phyloP scores from a whole-genome alignment of 306 rosid genomes.

The Rosa lucieae region DNA sequence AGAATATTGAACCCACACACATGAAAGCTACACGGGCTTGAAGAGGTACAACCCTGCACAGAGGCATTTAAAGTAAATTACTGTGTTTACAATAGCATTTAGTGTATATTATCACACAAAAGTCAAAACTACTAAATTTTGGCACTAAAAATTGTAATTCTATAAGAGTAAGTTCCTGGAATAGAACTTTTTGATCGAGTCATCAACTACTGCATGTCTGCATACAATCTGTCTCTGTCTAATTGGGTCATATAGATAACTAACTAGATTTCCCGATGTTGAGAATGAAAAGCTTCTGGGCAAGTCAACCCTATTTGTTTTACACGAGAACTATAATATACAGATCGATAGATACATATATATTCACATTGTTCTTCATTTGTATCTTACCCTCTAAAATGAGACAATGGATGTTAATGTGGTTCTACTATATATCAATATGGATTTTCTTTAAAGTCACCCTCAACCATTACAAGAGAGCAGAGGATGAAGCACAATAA shows the following conservation, averaged over 20 bases:
- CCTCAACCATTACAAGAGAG: neutral
- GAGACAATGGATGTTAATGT: neutral
- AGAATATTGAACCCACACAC: conserved; percentile 85
- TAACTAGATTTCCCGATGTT: neutral
- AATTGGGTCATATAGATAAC: neutral
- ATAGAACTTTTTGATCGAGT: neutral
- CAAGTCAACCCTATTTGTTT: neutral
- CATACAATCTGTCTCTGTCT: neutral
- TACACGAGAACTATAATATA: neutral
- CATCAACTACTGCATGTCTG: neutral
- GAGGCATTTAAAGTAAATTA: conserved; percentile 24
- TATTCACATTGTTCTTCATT: neutral
- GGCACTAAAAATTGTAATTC: neutral
- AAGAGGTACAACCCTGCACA: conserved; percentile 88
- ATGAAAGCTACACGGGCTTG: conserved; percentile 90
- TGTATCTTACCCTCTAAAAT: neutral
- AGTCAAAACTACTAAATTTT: neutral
- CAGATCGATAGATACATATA: neutral
- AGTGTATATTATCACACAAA: conserved; percentile 11
- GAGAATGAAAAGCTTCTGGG: neutral
- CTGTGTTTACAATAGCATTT: conserved; percentile 13
- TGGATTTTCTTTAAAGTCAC: neutral
- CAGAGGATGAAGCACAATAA: neutral
- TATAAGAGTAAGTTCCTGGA: neutral
- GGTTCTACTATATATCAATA: neutral